Percentiles rank a stretch among this genome's conserved stretches.
Conservation (phyloP, 148 eudicot species). For the Persicaria tinctoria region DNA sequence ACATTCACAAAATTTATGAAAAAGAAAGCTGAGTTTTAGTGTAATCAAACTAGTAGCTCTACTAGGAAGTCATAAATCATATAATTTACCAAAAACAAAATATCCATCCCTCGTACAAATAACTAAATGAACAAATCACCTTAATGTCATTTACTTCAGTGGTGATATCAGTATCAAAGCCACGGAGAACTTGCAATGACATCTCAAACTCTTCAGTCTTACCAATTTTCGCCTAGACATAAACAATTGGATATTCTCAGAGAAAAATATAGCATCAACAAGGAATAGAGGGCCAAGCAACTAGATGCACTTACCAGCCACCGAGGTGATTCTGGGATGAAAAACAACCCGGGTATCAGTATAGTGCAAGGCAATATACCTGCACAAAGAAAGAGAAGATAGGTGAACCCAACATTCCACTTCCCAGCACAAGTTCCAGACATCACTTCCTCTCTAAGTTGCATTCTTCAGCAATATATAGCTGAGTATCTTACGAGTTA, state of each 20-base stretch:
- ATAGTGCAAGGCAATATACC: slow-evolving; percentile 80
- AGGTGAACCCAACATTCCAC: neutral
- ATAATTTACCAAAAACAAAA: neutral
- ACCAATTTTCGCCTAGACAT: slow-evolving; percentile 87
- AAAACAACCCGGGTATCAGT: slow-evolving; percentile 90
- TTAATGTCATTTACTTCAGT: slow-evolving; percentile 83
- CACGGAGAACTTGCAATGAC: slow-evolving; percentile 94
- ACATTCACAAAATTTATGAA: neutral
- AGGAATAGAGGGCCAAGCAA: neutral
- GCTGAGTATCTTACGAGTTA: neutral
- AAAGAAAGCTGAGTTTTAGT: neutral
- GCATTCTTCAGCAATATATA: neutral
- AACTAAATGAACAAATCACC: slow-evolving; percentile 31
- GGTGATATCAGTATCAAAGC: slow-evolving; percentile 84
- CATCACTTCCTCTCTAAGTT: neutral
- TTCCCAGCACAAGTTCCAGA: neutral
- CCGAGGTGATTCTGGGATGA: slow-evolving; percentile 97
- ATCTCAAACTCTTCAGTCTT: slow-evolving; percentile 86
- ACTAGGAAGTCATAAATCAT: neutral
- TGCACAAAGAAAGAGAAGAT: slow-evolving; percentile 25
- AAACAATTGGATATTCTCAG: neutral
- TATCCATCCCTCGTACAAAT: neutral
- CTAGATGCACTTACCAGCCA: slow-evolving; percentile 68
- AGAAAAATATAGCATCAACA: neutral
- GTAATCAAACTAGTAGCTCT: neutral